phyloP scores from a whole-genome alignment of 2,329 filamentous ascomycete species.

The Byssothecium circinans region DNA sequence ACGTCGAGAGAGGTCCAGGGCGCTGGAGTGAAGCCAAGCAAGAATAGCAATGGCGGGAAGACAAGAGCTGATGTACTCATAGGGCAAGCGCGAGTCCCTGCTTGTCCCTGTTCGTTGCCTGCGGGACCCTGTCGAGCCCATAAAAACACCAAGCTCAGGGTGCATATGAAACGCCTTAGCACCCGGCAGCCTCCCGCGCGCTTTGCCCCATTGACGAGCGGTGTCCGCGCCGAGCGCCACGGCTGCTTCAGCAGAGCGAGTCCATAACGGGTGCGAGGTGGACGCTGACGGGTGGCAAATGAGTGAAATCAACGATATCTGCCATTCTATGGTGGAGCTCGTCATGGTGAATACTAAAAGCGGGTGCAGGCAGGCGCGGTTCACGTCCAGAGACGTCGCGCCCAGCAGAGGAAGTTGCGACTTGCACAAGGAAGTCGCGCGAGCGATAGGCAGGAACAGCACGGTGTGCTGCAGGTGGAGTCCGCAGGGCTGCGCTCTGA shows the following conservation, averaged over 20 bases:
- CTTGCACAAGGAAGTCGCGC: not conserved
- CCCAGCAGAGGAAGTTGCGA: no score
- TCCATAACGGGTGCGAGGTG: not conserved
- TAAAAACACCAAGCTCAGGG: conserved; percentile 36
- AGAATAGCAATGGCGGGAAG: conserved; percentile 7
- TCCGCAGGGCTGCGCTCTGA: not conserved
- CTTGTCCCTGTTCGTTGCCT: no score
- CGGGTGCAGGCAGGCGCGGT: no score
- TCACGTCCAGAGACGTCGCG: no score
- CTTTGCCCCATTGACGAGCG: conserved; percentile 26
- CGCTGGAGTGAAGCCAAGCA: conserved; percentile 5
- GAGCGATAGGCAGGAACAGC: not conserved
- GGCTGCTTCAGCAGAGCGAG: conserved; percentile 16
- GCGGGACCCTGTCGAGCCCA: conserved; percentile 8
- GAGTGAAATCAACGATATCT: no score
- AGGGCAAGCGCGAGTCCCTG: conserved; percentile 21
- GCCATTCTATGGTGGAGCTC: no score
- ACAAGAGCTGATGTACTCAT: conserved; percentile 1
- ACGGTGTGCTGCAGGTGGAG: not conserved
- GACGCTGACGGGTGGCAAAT: no score
- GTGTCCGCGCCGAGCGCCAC: conserved; percentile 25
- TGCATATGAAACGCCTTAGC: conserved; percentile 44
- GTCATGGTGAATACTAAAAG: no score
- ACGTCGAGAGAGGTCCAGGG: conserved; percentile 13
- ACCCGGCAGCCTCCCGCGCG: conserved; percentile 27